Evolutionary conservation across 2,329 filamentous ascomycete genomes (phyloP), one percentile per base, ranked within the genome.

Genomic region (Rhinocladiella mackenziei): DNA sequence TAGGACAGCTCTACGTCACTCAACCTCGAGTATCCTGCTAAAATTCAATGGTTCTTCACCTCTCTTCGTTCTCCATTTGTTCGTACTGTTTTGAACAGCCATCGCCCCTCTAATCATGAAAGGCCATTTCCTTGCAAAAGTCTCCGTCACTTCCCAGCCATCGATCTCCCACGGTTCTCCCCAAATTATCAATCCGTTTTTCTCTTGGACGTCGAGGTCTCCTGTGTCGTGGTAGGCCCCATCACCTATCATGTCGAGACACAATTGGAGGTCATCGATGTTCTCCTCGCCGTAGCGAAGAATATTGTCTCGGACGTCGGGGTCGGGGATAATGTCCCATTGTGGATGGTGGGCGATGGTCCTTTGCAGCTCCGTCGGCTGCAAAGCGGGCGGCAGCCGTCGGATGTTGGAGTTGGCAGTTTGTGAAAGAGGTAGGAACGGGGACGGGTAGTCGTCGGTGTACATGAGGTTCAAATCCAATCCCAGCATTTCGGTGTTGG

Each of bases 141-240:
- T 43, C 6, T 64, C 62, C 0, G 65, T 73, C 1, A 70, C 60
- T 50, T 77, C 74, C 75, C 74, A 77, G 7, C 64, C 68, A 0
- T 49, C 47, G 2, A 61, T 43, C 25, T 75, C 64, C 60, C 65
- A 70, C 0, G 73, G 62, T 4, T 73, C 67, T 0, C 71, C 70
- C 74, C 73, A 77, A 1, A 75, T 68, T 9, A 76, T 60, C 1
- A 76, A 30, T 1, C 60, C 63, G 13, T 62, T 57, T 37, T 53
- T 55, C 14, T 56, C 35, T 11, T 36, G 43, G 2, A 38, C 39
- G 20, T 38, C 45, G 37, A 29, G 19, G 13, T 26, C 22, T 7
- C 14, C 39, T n/a, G 35, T 8, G 9, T 31, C 33, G 5, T 23
- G 31, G 17, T 29, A 37, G 8, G 28, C 20, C 3, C 35, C 45